phyloP scores from a whole-genome alignment of 2,329 filamentous ascomycete species.

The Xylaria sp. region DNA sequence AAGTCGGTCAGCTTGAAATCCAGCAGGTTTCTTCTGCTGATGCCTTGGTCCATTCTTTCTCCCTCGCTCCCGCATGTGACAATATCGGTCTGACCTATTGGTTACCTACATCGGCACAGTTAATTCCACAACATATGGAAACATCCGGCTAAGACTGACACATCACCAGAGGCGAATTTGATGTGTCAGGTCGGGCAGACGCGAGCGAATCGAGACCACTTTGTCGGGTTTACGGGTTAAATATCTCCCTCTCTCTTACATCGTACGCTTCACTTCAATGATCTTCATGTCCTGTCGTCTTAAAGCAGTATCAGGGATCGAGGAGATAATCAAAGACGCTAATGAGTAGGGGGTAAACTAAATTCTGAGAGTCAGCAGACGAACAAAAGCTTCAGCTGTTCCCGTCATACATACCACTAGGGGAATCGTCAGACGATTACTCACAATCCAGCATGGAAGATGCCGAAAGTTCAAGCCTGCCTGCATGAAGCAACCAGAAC shows the following conservation, averaged over 20 bases:
- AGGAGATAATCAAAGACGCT: background rate
- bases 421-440: background rate
- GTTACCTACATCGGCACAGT: background rate
- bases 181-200: constrained; percentile 20
- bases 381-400: background rate
- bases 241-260: background rate
- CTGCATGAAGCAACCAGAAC: too few species aligned
- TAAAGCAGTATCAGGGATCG: background rate
- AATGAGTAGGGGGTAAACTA: background rate
- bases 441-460: background rate
- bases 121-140: background rate
- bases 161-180: constrained; percentile 2
- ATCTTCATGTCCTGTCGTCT: background rate
- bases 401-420: background rate
- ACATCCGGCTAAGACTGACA: constrained; percentile 3
- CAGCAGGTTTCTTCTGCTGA: too few species aligned
- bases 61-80: constrained; percentile 7
- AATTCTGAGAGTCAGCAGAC: background rate
- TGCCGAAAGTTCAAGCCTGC: too few species aligned
- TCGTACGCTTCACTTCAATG: background rate
- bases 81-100: background rate
- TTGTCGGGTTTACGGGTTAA: background rate
- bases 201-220: background rate
- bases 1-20: background rate
- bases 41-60: background rate